Percentiles rank a stretch among this genome's conserved stretches.
Conservation (phyloP, 2,329 filamentous ascomycete genomes). For the Penicillium sp. region DNA sequence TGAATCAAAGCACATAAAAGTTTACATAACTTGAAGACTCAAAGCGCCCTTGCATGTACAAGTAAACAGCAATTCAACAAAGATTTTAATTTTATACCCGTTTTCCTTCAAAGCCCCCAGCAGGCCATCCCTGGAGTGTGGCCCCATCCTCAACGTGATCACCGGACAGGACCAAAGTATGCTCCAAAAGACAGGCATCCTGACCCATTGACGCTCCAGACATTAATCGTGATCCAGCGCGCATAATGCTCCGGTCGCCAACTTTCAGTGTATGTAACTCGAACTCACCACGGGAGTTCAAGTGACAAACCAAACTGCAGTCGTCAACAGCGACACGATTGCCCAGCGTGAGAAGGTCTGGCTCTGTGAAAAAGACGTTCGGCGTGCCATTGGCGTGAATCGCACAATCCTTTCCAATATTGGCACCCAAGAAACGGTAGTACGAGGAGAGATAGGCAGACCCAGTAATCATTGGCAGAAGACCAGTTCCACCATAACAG, state of each 20-base stretch:
- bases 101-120: constrained; percentile 43
- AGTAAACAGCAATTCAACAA: too few relatives aligned
- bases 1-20: too few relatives aligned
- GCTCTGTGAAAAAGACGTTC: constrained; percentile 61
- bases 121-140: constrained; percentile 63
- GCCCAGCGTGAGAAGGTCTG: constrained; percentile 59
- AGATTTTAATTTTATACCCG: constrained; percentile 14
- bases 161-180: constrained; percentile 62
- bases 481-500: constrained; percentile 56
- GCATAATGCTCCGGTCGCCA: constrained; percentile 57
- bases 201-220: constrained; percentile 58
- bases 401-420: constrained; percentile 59
- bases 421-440: constrained; percentile 59
- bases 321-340: constrained; percentile 60
- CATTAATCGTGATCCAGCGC: constrained; percentile 57
- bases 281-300: constrained; percentile 62
- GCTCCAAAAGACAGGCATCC: constrained; percentile 60
- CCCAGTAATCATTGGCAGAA: constrained; percentile 59
- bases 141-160: constrained; percentile 57
- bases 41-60: too few relatives aligned
- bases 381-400: constrained; percentile 60
- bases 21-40: too few relatives aligned
- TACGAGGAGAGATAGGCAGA: constrained; percentile 59
- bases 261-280: constrained; percentile 58
- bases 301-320: constrained; percentile 60